Evolutionary conservation across 345 rosid species (phyloP), one percentile per base, ranked within the genome.

Genomic region (Citrus hindsii): DNA sequence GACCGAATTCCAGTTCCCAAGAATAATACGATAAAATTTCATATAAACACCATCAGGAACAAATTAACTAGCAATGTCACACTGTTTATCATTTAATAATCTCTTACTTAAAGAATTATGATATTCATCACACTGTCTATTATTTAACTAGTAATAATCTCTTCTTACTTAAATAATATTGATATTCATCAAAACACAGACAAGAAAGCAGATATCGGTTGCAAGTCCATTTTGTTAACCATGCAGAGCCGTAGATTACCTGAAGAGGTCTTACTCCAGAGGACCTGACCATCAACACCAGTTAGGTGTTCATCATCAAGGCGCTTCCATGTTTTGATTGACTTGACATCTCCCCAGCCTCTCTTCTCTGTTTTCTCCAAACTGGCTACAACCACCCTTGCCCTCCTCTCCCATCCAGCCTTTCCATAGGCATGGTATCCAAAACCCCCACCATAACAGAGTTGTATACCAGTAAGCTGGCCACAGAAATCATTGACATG

Each of bases 351-450:
- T 38, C 91, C 98, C 99, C 99, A 92, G 12, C 76, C 78, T 68
- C 88, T 92, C 66, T 83, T 60, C 76, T 69, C 80, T 19, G 83
- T 83, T 84, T 86, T 89, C 87, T 88, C 97, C 86, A 96, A 81
- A 60, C 92, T 85, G 64, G 89, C 96, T 35, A 85, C 82, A 65
- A 95, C 91, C 4, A 93, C 87, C 80, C 99, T 88, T 0, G 90
- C 92, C 79, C 99, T 91, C 86, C 98, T 88, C 14, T 90, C 78
- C 97, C 97, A 93, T 7, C 98, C 98, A 46, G 92, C 95, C 84
- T 91, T 89, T 73, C 98, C 98, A 66, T 93, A 96, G 27, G 94
- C 99, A 87, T 92, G 98, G 86, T 94, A 93, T 83, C 99, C 97
- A 80, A 92, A 89, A 19, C 94, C 99, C 66, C 98, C 99, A 56